These are phyloP conservation scores for Acanthamoeba healyi DNA, from an alignment of 208 protist species.

Conservation along the genomic window DNA sequence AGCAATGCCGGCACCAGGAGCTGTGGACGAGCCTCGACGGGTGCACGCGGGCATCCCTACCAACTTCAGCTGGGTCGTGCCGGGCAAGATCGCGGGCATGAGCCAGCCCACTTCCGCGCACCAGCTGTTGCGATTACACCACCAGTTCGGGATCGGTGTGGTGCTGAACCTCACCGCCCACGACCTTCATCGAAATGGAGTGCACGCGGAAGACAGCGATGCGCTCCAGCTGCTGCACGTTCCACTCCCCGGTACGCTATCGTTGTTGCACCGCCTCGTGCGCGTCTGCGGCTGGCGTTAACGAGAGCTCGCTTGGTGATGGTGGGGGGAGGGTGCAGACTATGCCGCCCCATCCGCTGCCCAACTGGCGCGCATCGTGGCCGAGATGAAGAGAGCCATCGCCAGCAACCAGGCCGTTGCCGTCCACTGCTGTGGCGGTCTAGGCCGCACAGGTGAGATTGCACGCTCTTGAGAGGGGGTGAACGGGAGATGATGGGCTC, in stretches of 20 bases:
- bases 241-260: neutral
- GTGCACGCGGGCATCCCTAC: neutral
- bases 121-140: neutral
- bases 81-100: slow-evolving; percentile 11
- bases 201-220: neutral
- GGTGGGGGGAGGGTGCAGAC: no score
- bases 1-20: neutral
- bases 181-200: neutral
- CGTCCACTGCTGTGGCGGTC: slow-evolving; percentile 11
- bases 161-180: neutral
- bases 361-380: neutral
- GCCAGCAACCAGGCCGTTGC: neutral
- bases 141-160: neutral
- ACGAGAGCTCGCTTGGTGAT: neutral
- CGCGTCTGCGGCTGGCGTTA: neutral
- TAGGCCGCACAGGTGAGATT: slow-evolving; percentile 2
- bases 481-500: no score
- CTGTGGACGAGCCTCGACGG: neutral
- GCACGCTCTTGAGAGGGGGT: no score
- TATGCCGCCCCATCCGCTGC: neutral
- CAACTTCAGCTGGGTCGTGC: slow-evolving; percentile 4
- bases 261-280: no score
- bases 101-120: neutral
- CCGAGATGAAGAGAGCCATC: neutral
- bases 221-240: neutral